Evolutionary conservation across 129 eudicot genomes (phyloP), one percentile per base, ranked within the genome.

Genomic region (Lactuca saligna): DNA sequence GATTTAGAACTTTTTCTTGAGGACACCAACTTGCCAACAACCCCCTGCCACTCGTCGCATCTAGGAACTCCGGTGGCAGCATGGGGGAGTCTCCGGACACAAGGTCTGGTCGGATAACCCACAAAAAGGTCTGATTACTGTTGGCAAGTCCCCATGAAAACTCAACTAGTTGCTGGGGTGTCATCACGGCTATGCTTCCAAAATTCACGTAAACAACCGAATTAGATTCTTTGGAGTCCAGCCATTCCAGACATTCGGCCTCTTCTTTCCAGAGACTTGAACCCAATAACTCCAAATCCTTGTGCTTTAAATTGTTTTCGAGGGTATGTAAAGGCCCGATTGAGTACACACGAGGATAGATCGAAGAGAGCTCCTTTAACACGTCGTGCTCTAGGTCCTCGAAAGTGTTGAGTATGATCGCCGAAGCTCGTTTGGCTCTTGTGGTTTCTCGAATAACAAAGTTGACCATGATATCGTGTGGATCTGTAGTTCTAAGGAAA

Each of bases 121-220:
- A 78, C 51, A 78, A n/a, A 58, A 78, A 78, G 29, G 31, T 15
- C 29, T 58, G 73, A 41, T 78, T 48, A 60, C 78, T 78, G 17
- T 69, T 78, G 0, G 77, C 72, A 9, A 78, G 72, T 8, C 82
- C 82, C 77, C 77, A 78, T 1, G 73, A 66, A 13, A 78, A 78
- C 59, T 78, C 82, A 6, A 55, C 66, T 37, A 77, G 72, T 44
- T 77, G 81, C 0, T 70, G 14, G 3, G 61, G 67, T 37, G 82
- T 71, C 76, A 71, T 65, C n/a, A 78, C 73, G 0, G 82, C 17
- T 48, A 78, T 68, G 72, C 82, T 71, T 6, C 81, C 81, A 9
- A 77, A 77, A 53, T 70, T 77, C 46, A 77, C 77, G 9, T 49
- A 76, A 54, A 77, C 62, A 34, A 78, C 82, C 12, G 78, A 70